These are phyloP conservation scores for Talaromyces sp. DNA, from an alignment of 2,329 filamentous ascomycete genomes.

Conservation along the genomic window DNA sequence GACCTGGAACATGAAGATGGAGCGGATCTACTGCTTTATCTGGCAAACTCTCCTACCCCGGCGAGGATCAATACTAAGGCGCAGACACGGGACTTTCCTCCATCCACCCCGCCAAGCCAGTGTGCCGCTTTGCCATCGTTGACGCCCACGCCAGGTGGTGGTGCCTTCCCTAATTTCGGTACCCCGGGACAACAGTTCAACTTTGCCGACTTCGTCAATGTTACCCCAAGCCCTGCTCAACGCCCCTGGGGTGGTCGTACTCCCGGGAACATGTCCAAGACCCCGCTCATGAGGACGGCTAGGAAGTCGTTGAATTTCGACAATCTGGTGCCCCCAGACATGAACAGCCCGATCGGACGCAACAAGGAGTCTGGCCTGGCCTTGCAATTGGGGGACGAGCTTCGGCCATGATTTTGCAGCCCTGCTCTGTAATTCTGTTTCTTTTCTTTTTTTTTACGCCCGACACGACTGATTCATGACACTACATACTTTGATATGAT, in stretches of 20 bases:
- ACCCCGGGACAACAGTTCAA: constrained; percentile 86
- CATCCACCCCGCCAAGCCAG: constrained; percentile 71
- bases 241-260: constrained; percentile 65
- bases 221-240: constrained; percentile 92
- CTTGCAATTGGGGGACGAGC: constrained; percentile 62
- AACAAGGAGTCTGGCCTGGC: constrained; percentile 50
- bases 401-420: constrained; percentile 41
- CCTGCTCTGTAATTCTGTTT: neutral
- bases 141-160: constrained; percentile 55
- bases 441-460: constrained; percentile 1
- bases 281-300: constrained; percentile 66
- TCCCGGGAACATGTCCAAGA: constrained; percentile 54
- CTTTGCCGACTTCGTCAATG: constrained; percentile 95
- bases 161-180: constrained; percentile 67
- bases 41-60: constrained; percentile 86
- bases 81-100: constrained; percentile 50
- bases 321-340: constrained; percentile 55
- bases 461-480: constrained; percentile 11
- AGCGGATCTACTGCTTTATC: constrained; percentile 72
- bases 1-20: constrained; percentile 67
- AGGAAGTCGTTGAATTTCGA: constrained; percentile 79
- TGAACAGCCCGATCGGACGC: constrained; percentile 37
- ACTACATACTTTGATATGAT: constrained; percentile 1
- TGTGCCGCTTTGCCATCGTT: constrained; percentile 47
- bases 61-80: constrained; percentile 53